Evolutionary conservation across 1,139 yeast species (phyloP), one percentile per base, ranked within the genome.

Genomic region (Geotrichum europaeum): DNA sequence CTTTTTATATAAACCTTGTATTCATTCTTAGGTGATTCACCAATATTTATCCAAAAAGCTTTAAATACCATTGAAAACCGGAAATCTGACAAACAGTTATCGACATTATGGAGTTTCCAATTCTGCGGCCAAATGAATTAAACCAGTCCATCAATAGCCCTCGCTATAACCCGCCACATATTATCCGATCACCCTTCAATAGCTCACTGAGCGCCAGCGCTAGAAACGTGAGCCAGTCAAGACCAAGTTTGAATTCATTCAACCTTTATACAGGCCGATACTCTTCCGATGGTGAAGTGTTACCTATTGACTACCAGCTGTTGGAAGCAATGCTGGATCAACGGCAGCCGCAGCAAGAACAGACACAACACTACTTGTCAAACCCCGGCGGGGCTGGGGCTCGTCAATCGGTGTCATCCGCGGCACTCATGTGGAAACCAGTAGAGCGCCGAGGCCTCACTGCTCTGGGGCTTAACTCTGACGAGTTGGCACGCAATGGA

Each of bases 401-500:
- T 47, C 20, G 15, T n/a, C 57, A 32, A n/a, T 53, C 53, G 18
- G 49, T 51, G 34, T 28, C 51, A 25, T 43, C 51, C 13, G 52
- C 57, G 9, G 53, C 47, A 7, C 47, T 55, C 2, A 43, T 55
- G 47, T 55, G 57, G 57, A 55, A 51, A 1, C 24, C 49, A 10
- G 50, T 50, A n/a, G 32, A 34, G n/a, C 47, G 49, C 15, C 55
- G 36, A 1, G 55, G 55, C 9, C 45, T 56, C 7, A 51, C 58
- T 13, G 25, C 24, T 4, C 15, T 56, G 15, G 55, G 45, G 13
- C 40, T 56, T 7, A 51, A 51, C 24, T 51, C 45, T 18, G 58
- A 56, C 25, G 58, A 56, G 15, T 20, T 50, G 51, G 58, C 58
- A 5, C 58, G 58, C 9, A 51, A 50, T 12, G 50, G 43, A 15